Base-by-base conservation (phyloP, 148 eudicot species). In the Arctostaphylos glauca region DNA sequence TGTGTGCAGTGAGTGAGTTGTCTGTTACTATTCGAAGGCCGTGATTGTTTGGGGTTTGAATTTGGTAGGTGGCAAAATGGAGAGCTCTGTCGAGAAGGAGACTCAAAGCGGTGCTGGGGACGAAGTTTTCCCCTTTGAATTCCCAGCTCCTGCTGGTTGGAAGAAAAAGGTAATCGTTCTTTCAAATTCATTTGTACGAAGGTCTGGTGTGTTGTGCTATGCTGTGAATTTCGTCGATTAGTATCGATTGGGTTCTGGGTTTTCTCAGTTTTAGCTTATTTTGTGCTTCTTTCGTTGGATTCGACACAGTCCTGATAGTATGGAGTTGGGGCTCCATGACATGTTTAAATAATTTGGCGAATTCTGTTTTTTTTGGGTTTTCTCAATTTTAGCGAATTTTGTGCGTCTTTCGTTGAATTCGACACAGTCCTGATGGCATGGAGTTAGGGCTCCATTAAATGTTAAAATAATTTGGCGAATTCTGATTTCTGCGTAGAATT, bases 121-220 rank as follows among this genome's bases (percentile, higher is more conserved):
- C 13, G 88, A 84, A 66, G 77, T 13, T 66, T 79, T 84, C 18
- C 77, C 90, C 64, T 14, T 88, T 79, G 89, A 88, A 55, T 89
- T 88, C 21, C 84, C 89, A 64, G 88, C 90, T 73, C 90, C 90
- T 88, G 21, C 81, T 82, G 90, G 90, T 44, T 88, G 90, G 90
- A 84, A 75, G 74, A 88, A 88, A 81, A 80, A 64, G 90, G 90
- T 88, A 21, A 67, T 0, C 38, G 67, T 50, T 18, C 14, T 58
- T 9, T 19, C 9, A 44, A 13, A 18, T 80, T 50, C 31, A 47
- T n/a, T 23, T 18, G 23, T 74, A n/a, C 64, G 67, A 55, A 21
- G 13, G 53, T 59, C 5, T 62, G 5, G 41, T 19, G 43, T 43
- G n/a, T 47, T 60, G 25, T 48, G 67, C n/a, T n/a, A n/a, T n/a